Percentiles rank a stretch among this genome's conserved stretches.
Evolutionary conservation across 1,284 basidiomycete genomes (phyloP).

Genomic region (Leccinum insolens): DNA sequence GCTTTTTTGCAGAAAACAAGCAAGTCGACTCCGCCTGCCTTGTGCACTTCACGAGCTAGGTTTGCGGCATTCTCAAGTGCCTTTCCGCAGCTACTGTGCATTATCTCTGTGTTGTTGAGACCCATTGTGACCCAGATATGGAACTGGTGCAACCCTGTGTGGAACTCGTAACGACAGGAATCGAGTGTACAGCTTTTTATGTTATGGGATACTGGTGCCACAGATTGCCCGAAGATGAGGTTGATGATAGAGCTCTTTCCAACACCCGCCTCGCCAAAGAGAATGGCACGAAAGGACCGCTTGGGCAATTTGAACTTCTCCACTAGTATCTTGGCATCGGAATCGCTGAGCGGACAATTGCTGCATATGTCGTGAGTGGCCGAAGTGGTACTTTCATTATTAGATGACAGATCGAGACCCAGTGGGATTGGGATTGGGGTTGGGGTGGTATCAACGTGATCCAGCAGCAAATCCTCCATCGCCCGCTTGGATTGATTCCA

Average conservation of each 20-base stretch:
- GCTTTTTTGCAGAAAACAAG: slow-evolving; percentile 40
- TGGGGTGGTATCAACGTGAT: neutral
- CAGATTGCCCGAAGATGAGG: slow-evolving; percentile 18
- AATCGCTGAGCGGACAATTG: slow-evolving; percentile 13
- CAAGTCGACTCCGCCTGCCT: slow-evolving; percentile 36
- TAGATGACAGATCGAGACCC: neutral
- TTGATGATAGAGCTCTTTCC: slow-evolving; percentile 36
- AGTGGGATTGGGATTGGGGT: neutral
- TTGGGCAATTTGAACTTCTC: neutral
- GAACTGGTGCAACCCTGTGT: slow-evolving; percentile 23
- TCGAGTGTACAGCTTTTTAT: slow-evolving; percentile 27
- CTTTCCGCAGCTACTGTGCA: slow-evolving; percentile 2
- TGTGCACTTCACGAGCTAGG: slow-evolving; percentile 33
- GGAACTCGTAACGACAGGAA: slow-evolving; percentile 19
- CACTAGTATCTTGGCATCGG: slow-evolving; percentile 11
- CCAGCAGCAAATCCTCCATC: neutral
- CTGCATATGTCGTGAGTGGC: neutral
- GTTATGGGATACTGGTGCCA: slow-evolving; percentile 18
- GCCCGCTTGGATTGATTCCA: neutral
- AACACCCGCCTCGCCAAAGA: slow-evolving; percentile 32
- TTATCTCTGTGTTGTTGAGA: slow-evolving; percentile 17
- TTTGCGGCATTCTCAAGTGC: slow-evolving; percentile 37
- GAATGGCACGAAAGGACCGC: slow-evolving; percentile 20
- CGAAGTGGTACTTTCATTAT: neutral
- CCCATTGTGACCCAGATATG: slow-evolving; percentile 40